A percentile compares a stretch with the other conserved stretches of the same genome.
These are phyloP conservation scores for Arachnomyces sp. DNA, from an alignment of 2,329 filamentous ascomycete species.

Conservation along the genomic window DNA sequence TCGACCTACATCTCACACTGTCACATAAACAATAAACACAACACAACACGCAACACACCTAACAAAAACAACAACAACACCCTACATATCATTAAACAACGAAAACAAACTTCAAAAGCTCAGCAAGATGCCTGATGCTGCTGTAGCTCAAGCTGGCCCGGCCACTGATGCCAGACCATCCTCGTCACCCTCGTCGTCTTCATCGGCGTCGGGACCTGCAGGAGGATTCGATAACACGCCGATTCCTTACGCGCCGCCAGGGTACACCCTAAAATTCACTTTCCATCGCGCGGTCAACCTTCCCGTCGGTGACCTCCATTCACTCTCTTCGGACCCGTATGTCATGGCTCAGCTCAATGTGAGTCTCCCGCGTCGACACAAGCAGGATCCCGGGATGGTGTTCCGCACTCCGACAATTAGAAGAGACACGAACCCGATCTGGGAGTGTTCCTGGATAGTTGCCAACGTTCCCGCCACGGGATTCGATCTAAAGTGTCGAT, in stretches of 20 bases:
- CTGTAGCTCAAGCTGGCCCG: too few species aligned
- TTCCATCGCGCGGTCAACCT: constrained; percentile 76
- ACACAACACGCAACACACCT: too few species aligned
- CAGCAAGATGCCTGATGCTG: too few species aligned
- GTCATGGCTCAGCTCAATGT: constrained; percentile 68
- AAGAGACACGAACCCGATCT: constrained; percentile 64
- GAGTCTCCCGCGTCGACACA: constrained; percentile 65
- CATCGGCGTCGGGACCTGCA: constrained; percentile 42
- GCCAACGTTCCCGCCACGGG: constrained; percentile 76
- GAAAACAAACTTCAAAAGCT: too few species aligned
- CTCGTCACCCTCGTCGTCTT: too few species aligned
- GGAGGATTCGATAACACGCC: constrained; percentile 78
- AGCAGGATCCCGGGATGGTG: constrained; percentile 70
- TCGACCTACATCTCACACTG: too few species aligned
- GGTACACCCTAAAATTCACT: constrained; percentile 78
- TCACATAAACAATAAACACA: too few species aligned
- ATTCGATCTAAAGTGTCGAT: constrained; percentile 73
- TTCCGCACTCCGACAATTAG: constrained; percentile 71
- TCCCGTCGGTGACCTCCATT: constrained; percentile 71
- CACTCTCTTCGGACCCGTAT: constrained; percentile 76
- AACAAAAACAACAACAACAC: too few species aligned
- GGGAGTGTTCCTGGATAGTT: constrained; percentile 82
- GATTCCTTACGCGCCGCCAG: constrained; percentile 63
- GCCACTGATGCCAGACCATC: too few species aligned
- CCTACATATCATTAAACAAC: too few species aligned